A percentile compares a stretch with the other conserved stretches of the same genome.
Conservation (phyloP, 495 filamentous ascomycete species). For the Cryomyces minteri region DNA sequence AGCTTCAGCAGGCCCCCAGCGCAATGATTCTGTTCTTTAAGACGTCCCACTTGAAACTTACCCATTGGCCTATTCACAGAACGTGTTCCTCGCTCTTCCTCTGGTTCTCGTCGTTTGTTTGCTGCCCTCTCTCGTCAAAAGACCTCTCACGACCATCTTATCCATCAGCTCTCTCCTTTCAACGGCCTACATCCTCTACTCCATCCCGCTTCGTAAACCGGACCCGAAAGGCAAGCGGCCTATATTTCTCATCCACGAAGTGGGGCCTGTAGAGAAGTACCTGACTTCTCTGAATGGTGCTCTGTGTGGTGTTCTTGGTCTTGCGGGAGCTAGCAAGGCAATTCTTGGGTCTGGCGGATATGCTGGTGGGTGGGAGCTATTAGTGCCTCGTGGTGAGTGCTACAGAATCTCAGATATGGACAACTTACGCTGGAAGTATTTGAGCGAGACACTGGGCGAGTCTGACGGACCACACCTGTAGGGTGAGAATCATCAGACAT, state of each 20-base stretch:
- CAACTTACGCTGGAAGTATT: no score
- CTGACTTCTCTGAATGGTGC: constrained; percentile 30
- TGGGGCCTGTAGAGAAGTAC: background rate
- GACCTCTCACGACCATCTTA: constrained; percentile 30
- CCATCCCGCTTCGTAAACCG: constrained; percentile 23
- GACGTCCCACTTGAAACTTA: background rate
- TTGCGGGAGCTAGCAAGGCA: constrained; percentile 4
- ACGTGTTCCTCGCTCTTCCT: constrained; percentile 39
- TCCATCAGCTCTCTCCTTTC: constrained; percentile 37
- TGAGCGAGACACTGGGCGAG: no score
- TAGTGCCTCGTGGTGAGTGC: constrained; percentile 13
- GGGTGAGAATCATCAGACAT: no score
- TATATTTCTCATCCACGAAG: background rate
- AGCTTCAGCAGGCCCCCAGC: no score
- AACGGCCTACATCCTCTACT: constrained; percentile 33
- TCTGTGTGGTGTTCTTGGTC: constrained; percentile 20
- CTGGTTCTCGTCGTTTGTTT: constrained; percentile 31
- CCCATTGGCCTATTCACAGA: constrained; percentile 19
- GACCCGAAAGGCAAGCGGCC: background rate
- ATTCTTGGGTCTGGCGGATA: background rate
- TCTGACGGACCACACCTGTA: no score
- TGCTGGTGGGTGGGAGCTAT: constrained; percentile 2
- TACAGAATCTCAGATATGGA: background rate
- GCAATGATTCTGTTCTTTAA: background rate
- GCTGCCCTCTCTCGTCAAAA: constrained; percentile 21